Evolutionary conservation across 225 moss, liverwort and hornwort genomes (phyloP), one percentile per base, ranked within the genome.

Genomic region (Physcomitrium patens): DNA sequence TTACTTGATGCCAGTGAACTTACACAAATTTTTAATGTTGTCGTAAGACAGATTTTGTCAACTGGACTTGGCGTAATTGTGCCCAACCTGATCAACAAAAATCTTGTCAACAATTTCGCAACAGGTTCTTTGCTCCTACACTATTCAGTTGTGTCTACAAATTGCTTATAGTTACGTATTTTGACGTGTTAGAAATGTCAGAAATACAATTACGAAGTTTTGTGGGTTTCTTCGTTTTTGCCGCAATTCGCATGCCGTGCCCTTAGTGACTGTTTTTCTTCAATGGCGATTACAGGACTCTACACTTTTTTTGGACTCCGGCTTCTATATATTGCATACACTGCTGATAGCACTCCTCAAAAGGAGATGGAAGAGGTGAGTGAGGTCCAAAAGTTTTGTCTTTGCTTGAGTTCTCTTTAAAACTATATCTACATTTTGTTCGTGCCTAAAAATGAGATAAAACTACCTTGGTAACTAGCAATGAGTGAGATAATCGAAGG

Each of bases 301-400:
- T 99, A 99, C 68, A 95, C 93, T 42, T 95, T 99, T 84, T 99
- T 99, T 75, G 99, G 99, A 64, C 77, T 87, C 44, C 99, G 99
- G 27, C 78, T 99, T 53, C 88, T 99, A 5, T 95, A 93, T 59
- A 92, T 99, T 61, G 99, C 99, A 15, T 99, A 93, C 91, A 83
- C 75, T 78, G 87, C 99, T 73, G 93, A 84, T 31, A 91, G 83
- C 67, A 84, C 95, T 68, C 93, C 99, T 12, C 95, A 99, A 70
- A 99, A 95, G 78, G 99, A 99, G 76, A 87, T 99, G 63, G 99
- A 99, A 82, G 99, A 99, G 91, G 97, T 97, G 79, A 23, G 63
- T 73, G 27, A 31, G 31, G 14, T 55, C 11, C 2, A 48, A 46
- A 26, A 9, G 52, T 68, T 48, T 43, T 20, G 63, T 68, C 13